A percentile compares a stretch with the other conserved stretches of the same genome.
phyloP scores from a whole-genome alignment of 805 yeast genomes.

The Starmera dryadoides region DNA sequence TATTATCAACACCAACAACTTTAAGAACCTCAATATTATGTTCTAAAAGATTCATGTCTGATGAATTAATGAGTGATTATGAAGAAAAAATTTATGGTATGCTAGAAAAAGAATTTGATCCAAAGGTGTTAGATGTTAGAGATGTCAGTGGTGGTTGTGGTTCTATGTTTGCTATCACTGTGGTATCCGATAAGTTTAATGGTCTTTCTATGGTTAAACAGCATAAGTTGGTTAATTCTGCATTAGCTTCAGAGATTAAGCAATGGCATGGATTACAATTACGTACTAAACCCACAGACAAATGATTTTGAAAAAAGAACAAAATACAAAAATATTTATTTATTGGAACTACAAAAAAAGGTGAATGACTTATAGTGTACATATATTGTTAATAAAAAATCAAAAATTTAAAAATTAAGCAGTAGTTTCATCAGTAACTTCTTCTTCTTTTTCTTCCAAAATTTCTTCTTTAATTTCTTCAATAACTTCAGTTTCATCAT shows the following conservation, averaged over 20 bases:
- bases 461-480: constrained; percentile 78
- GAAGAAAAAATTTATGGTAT: constrained; percentile 58
- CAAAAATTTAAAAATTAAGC: neutral
- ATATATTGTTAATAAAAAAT: neutral
- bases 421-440: constrained; percentile 9
- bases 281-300: constrained; percentile 41
- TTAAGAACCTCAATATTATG: no score
- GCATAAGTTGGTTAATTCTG: constrained; percentile 80
- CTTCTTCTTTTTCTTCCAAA: constrained; percentile 37
- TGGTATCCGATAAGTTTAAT: constrained; percentile 67
- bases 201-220: constrained; percentile 85
- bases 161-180: constrained; percentile 87
- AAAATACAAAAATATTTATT: neutral
- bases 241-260: constrained; percentile 75
- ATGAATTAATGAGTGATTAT: constrained; percentile 35
- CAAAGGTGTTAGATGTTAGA: constrained; percentile 55
- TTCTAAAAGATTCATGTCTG: neutral
- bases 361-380: no score
- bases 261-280: constrained; percentile 95
- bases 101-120: constrained; percentile 48
- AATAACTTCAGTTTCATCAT: constrained; percentile 50
- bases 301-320: neutral
- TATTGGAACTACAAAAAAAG: neutral
- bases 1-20: neutral
- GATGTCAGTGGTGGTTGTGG: constrained; percentile 97